Evolutionary conservation across 306 rosid species (phyloP).

Genomic region (Fragaria ananassa): DNA sequence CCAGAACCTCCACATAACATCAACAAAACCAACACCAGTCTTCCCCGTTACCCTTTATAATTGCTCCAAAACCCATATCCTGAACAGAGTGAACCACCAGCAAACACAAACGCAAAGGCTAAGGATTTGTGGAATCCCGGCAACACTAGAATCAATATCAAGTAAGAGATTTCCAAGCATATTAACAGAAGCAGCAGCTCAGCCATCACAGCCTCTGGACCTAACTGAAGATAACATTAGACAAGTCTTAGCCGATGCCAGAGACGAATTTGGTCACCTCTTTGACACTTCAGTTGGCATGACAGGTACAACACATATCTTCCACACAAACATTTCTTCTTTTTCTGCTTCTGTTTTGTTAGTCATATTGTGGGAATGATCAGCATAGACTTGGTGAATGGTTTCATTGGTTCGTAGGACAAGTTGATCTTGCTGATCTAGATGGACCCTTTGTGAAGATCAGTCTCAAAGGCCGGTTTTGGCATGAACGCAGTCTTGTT

Average conservation of each 20-base stretch:
- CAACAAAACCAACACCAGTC: not conserved
- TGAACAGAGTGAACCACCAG: not conserved
- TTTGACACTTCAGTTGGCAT: conserved; percentile 87
- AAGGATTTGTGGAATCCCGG: not conserved
- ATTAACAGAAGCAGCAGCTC: conserved; percentile 33
- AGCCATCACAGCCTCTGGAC: conserved; percentile 59
- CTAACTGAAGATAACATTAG: conserved; percentile 69
- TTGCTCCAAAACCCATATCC: conserved; percentile 10
- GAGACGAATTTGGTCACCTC: conserved; percentile 62
- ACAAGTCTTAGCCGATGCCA: conserved; percentile 65
- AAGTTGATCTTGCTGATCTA: conserved; percentile 66
- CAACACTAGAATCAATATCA: conserved; percentile 7
- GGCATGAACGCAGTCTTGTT: conserved; percentile 79
- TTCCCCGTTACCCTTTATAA: not conserved
- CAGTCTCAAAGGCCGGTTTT: conserved; percentile 84
- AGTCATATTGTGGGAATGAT: not conserved
- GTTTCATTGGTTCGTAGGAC: conserved; percentile 34
- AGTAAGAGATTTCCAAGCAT: conserved; percentile 18
- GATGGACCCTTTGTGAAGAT: conserved; percentile 90
- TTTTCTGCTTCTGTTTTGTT: not conserved
- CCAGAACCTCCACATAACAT: conserved; percentile 1
- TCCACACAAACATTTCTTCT: not conserved
- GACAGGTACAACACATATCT: conserved; percentile 42
- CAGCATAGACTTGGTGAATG: not conserved
- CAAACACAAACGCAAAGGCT: not conserved